phyloP scores from a whole-genome alignment of 2,329 filamentous ascomycete genomes.

The Fusarium solani-melongenae region DNA sequence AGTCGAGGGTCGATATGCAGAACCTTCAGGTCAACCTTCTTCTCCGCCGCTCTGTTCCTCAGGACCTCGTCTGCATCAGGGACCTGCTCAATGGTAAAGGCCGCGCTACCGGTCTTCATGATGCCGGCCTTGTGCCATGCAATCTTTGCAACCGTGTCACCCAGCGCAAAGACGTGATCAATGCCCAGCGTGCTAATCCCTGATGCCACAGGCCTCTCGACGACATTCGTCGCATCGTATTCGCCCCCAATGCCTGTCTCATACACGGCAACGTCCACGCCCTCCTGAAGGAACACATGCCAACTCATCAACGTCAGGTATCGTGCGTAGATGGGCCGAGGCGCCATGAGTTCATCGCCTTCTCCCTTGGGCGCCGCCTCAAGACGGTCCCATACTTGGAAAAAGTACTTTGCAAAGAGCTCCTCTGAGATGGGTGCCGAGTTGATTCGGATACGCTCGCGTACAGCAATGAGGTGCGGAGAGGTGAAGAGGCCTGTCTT shows the following conservation, averaged over 20 bases:
- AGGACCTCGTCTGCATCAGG: slow-evolving; percentile 59
- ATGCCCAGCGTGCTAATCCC: slow-evolving; percentile 76
- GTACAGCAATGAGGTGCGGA: slow-evolving; percentile 74
- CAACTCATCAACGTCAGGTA: slow-evolving; percentile 74
- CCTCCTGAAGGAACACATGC: slow-evolving; percentile 73
- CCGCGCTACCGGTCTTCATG: slow-evolving; percentile 69
- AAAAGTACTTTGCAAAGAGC: slow-evolving; percentile 73
- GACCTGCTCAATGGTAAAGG: slow-evolving; percentile 68
- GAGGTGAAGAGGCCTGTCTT: slow-evolving; percentile 75
- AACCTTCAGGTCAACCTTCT: slow-evolving; percentile 58
- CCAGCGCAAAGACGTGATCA: slow-evolving; percentile 74
- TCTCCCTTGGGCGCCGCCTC: slow-evolving; percentile 48
- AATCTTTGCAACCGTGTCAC: slow-evolving; percentile 71
- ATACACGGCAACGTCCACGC: slow-evolving; percentile 71
- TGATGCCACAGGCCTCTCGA: slow-evolving; percentile 66
- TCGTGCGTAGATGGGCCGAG: slow-evolving; percentile 68
- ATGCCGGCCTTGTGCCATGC: slow-evolving; percentile 82
- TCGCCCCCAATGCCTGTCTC: slow-evolving; percentile 77
- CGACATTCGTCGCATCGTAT: slow-evolving; percentile 75
- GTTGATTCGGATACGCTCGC: slow-evolving; percentile 74
- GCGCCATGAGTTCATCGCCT: slow-evolving; percentile 49
- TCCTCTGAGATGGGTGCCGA: slow-evolving; percentile 66
- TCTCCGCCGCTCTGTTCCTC: slow-evolving; percentile 62
- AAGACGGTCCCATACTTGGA: slow-evolving; percentile 73
- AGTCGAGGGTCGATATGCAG: slow-evolving; percentile 61